A percentile compares a stretch with the other conserved stretches of the same genome.
phyloP scores from a whole-genome alignment of 2,329 filamentous ascomycete species.

The Bipolaris oryzae region DNA sequence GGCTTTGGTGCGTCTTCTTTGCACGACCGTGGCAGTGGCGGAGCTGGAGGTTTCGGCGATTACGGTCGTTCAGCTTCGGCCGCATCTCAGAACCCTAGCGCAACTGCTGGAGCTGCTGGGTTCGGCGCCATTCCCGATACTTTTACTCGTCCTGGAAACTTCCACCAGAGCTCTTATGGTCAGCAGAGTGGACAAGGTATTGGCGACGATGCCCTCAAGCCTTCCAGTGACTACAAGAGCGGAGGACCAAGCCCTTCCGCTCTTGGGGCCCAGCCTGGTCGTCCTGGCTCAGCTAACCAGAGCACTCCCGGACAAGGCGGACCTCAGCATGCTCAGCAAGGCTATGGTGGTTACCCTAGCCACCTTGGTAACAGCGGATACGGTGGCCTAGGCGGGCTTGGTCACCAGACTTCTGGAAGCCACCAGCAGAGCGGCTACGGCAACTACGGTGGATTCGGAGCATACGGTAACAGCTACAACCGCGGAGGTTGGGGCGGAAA shows the following conservation, averaged over 20 bases:
- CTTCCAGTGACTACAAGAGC: conserved; percentile 62
- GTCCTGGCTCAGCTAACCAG: conserved; percentile 68
- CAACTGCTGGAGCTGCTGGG: conserved; percentile 56
- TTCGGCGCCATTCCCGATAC: conserved; percentile 63
- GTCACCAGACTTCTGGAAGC: conserved; percentile 54
- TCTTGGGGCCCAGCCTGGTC: conserved; percentile 64
- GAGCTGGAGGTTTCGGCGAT: conserved; percentile 60
- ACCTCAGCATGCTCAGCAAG: conserved; percentile 63
- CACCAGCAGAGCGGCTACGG: conserved; percentile 55
- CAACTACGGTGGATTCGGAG: conserved; percentile 50
- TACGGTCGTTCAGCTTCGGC: conserved; percentile 67
- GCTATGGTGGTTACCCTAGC: conserved; percentile 62
- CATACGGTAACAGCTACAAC: conserved; percentile 49
- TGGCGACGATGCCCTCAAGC: conserved; percentile 62
- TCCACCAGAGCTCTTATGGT: conserved; percentile 56
- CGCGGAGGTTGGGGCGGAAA: conserved; percentile 59
- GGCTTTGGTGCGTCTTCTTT: conserved; percentile 57
- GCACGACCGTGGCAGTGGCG: conserved; percentile 54
- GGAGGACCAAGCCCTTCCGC: conserved; percentile 65
- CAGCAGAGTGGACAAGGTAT: conserved; percentile 54
- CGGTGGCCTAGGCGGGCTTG: conserved; percentile 60
- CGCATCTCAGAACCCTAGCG: conserved; percentile 60
- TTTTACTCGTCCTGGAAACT: conserved; percentile 65
- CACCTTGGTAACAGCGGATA: conserved; percentile 58
- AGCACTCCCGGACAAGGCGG: conserved; percentile 59